Conservation (phyloP, 495 filamentous ascomycete species). For the Tuber calosporum region DNA sequence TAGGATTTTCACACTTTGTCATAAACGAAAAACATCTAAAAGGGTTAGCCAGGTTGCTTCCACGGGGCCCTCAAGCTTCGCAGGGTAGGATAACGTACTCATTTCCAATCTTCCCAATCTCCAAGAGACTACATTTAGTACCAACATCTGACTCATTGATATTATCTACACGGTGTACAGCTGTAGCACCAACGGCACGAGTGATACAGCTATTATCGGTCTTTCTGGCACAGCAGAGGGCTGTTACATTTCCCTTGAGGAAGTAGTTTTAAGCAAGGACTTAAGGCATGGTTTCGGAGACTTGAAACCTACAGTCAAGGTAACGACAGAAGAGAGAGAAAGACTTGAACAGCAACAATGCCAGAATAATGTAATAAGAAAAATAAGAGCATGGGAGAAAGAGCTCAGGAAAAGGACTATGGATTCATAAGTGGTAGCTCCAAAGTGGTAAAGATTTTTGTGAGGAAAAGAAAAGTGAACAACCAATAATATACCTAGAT, state of each 20-base stretch:
- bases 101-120: constrained; percentile 98
- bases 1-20: no score
- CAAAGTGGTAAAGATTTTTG: no score
- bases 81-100: constrained; percentile 48
- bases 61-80: background rate
- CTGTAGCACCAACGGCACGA: constrained; percentile 89
- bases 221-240: no score
- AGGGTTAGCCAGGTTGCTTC: background rate
- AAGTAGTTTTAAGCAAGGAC: constrained; percentile 96
- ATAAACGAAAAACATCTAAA: constrained; percentile 88
- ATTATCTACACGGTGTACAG: constrained; percentile 93
- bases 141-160: constrained; percentile 89
- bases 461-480: no score
- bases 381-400: no score
- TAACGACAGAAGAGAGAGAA: no score
- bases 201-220: constrained; percentile 99
- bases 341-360: no score
- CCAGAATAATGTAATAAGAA: constrained; percentile 85
- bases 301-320: no score
- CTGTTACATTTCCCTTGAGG: no score
- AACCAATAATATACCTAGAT: no score
- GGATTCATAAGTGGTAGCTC: constrained; percentile 26
- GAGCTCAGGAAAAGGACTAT: constrained; percentile 54
- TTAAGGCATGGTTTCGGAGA: no score
- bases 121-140: constrained; percentile 87